Evolutionary conservation across 129 eudicot genomes (phyloP), one percentile per base, ranked within the genome.

Genomic region (Lactuca saligna): DNA sequence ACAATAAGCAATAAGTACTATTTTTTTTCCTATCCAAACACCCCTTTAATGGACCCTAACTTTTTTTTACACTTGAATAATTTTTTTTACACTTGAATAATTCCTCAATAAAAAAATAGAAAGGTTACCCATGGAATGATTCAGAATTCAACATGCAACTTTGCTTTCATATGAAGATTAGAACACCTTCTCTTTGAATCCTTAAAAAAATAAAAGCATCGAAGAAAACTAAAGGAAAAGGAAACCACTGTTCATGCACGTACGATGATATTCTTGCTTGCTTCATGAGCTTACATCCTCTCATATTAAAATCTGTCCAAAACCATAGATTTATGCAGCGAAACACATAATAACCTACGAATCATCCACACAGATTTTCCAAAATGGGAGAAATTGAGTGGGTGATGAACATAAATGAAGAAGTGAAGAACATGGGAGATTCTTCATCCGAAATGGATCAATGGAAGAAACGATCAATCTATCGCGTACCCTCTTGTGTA

Each of bases 381-480:
- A 70, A 9, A 63, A 74, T 74, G 79, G 74, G 69, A 57, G 76
- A 71, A 57, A 76, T 25, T 66, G 80, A 51, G 4, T 83, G 88
- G 88, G 74, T 81, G 57, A 62, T 65, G 34, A 71, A 66, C 42
- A 63, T 84, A 31, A 70, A 74, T 7, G 60, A 81, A 15, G 79
- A 84, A 53, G 70, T 78, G 2, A 25, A 62, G 13, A 39, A 41
- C 32, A 72, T 81, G 76, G 77, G 70, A 0, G 82, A 71, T 55
- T 32, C 53, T 3, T 66, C 83, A 6, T 29, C 78, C 6, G 85
- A 86, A 74, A 58, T 63, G 73, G 73, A 65, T 14, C 83, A 73
- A 17, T 78, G 88, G 88, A 69, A 66, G 65, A 83, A 78, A 56
- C 55, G 74, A 10, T 83, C 80, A 16, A 86, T 86, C 66, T 86